Base-by-base conservation (phyloP, 768 basidiomycete genomes). In the Exsudoporus frostii region DNA sequence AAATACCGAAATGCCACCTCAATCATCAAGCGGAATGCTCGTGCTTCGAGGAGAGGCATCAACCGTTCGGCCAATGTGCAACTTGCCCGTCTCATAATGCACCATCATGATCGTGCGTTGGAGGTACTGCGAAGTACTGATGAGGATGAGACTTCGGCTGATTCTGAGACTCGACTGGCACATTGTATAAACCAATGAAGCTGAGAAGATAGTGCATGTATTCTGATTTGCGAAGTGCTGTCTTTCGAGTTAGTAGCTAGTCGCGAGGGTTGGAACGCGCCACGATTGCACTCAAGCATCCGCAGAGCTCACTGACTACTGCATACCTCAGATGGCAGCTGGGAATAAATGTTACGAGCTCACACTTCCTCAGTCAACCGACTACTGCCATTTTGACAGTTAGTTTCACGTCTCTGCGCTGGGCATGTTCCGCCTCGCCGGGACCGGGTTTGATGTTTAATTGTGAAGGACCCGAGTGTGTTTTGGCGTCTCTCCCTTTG, bases 21-120 rank as follows among this genome's bases (percentile, higher is more conserved):
- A 20, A 90, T 90, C 51, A 74, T 87, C 32, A 66, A 74, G 49
- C 71, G 68, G n/a, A 90, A 91, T 65, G 63, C 64, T 14, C 74
- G 76, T 38, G 64, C 68, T 34, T 60, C 73, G 51, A 63, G 59
- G 34, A 52, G 58, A 38, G 53, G 63, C 8, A 5, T 51, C 30
- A 60, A 63, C 45, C 65, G 54, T 38, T 51, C 55, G 24, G 25
- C 54, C 24, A 56, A 60, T 27, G 47, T 67, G 38, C 67, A 65
- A 40, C 52, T 73, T 4, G 60, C 72, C 7, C 66, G 63, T 37
- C 53, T 76, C 20, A 61, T 68, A 50, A 61, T 62, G 54, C 71
- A 58, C 20, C 72, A 68, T 58, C 71, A 65, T 49, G 58, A 57
- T 7, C 62, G 54, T 33, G 66, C 60, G 43, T 45, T 48, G 57